Conservation (phyloP, 2,329 filamentous ascomycete species). For the Bretziella fagacearum region DNA sequence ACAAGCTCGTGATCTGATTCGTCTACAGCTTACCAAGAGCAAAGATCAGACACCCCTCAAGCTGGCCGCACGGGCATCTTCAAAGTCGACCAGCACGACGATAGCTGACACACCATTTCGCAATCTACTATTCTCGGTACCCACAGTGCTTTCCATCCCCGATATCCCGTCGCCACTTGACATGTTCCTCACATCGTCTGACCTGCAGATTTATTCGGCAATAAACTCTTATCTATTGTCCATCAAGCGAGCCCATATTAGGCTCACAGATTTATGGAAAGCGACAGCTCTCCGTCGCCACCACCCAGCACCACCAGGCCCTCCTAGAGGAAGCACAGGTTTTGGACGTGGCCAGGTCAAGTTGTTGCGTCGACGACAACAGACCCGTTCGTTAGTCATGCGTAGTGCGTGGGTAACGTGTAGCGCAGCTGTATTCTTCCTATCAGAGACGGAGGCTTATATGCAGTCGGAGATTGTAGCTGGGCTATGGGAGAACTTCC, state of each 20-base stretch:
- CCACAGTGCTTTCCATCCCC: constrained; percentile 42
- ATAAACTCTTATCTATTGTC: constrained; percentile 78
- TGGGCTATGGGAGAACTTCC: constrained; percentile 65
- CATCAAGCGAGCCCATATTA: constrained; percentile 69
- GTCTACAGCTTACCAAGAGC: constrained; percentile 43
- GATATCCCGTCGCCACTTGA: constrained; percentile 66
- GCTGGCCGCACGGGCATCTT: constrained; percentile 9
- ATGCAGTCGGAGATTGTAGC: constrained; percentile 79
- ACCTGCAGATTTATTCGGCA: constrained; percentile 64
- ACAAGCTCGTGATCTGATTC: constrained; percentile 59
- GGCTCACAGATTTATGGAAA: constrained; percentile 74
- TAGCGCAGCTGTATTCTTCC: constrained; percentile 72
- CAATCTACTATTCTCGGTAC: constrained; percentile 55
- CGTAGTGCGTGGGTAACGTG: constrained; percentile 80
- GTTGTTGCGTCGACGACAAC: constrained; percentile 46
- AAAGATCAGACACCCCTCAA: constrained; percentile 25
- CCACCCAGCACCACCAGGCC: constrained; percentile 53
- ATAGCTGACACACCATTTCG: constrained; percentile 39
- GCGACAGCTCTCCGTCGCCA: constrained; percentile 60
- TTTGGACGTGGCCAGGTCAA: constrained; percentile 43
- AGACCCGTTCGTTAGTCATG: constrained; percentile 47
- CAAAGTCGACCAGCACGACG: constrained; percentile 21
- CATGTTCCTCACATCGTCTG: constrained; percentile 62
- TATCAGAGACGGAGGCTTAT: constrained; percentile 75
- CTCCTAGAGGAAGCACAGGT: constrained; percentile 43